These are phyloP conservation scores for Powellomyces hirtus DNA, from an alignment of 192 early-diverging fungal genomes.

Conservation along the genomic window DNA sequence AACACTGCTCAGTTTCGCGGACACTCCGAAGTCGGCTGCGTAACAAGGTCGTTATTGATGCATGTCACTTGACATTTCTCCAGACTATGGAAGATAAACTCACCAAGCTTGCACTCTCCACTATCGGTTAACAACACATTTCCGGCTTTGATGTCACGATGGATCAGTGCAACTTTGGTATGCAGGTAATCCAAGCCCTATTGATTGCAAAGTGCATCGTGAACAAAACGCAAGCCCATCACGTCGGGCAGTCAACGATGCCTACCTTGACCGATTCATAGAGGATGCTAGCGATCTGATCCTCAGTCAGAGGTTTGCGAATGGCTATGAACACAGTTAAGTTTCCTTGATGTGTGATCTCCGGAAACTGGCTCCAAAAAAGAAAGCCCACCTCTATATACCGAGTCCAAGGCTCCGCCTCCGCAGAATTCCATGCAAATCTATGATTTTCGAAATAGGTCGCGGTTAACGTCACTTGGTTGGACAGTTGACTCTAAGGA, in stretches of 20 bases:
- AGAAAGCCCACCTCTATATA: conserved; percentile 54
- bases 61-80: neutral
- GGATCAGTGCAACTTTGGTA: conserved; percentile 51
- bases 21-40: conserved; percentile 62
- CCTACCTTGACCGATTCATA: conserved; percentile 57
- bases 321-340: neutral
- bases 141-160: conserved; percentile 67
- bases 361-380: too few relatives aligned
- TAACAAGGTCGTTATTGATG: neutral
- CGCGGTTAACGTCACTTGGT: too few relatives aligned
- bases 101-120: conserved; percentile 56
- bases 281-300: conserved; percentile 53
- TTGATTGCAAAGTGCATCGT: neutral
- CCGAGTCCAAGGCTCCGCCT: conserved; percentile 58
- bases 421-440: conserved; percentile 68
- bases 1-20: conserved; percentile 48
- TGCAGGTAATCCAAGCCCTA: conserved; percentile 63
- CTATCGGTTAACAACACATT: conserved; percentile 56
- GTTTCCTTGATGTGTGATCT: neutral
- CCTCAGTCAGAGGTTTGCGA: conserved; percentile 55
- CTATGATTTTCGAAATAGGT: too few relatives aligned
- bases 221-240: too few relatives aligned
- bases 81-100: neutral
- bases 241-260: neutral
- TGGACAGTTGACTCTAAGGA: too few relatives aligned